These are phyloP conservation scores for Ustilago nuda DNA, from an alignment of 1,284 basidiomycete genomes.

Conservation along the genomic window DNA sequence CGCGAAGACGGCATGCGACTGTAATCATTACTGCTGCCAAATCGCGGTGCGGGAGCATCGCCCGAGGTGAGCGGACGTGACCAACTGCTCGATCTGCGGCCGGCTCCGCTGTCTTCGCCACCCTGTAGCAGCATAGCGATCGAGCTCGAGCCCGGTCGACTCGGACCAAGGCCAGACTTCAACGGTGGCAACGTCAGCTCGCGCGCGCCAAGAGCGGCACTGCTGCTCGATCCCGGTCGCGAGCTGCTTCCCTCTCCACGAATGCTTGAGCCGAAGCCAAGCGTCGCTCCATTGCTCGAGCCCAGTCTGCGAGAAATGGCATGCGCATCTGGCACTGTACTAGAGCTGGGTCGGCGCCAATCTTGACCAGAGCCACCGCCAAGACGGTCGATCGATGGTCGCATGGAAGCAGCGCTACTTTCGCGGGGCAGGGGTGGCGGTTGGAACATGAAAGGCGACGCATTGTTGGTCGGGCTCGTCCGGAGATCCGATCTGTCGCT, in stretches of 20 bases:
- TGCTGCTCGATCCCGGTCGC: constrained; percentile 37
- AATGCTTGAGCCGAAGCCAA: constrained; percentile 16
- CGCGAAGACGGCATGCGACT: constrained; percentile 23
- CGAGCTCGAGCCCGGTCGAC: constrained; percentile 31
- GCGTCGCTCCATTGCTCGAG: constrained; percentile 29
- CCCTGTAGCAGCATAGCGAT: constrained; percentile 25
- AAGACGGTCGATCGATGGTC: constrained; percentile 25
- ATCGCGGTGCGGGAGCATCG: constrained; percentile 29
- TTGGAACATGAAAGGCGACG: constrained; percentile 61
- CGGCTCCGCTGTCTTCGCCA: constrained; percentile 5
- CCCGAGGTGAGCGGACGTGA: constrained; percentile 45
- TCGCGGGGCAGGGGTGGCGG: constrained; percentile 54
- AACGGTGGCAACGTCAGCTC: constrained; percentile 39
- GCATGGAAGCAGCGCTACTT: constrained; percentile 24
- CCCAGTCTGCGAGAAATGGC: constrained; percentile 36
- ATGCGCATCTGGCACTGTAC: constrained; percentile 46
- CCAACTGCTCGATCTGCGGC: constrained; percentile 26
- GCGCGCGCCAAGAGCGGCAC: constrained; percentile 4
- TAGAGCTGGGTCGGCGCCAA: constrained; percentile 48
- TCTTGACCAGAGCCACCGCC: constrained; percentile 23
- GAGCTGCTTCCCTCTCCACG: constrained; percentile 29
- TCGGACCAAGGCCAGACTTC: constrained; percentile 19
- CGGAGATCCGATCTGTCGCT: constrained; percentile 51
- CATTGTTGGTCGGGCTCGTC: constrained; percentile 49
- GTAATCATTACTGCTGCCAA: constrained; percentile 25